phyloP scores from a whole-genome alignment of 805 yeast species.

The Saccharomycopsis amapae region DNA sequence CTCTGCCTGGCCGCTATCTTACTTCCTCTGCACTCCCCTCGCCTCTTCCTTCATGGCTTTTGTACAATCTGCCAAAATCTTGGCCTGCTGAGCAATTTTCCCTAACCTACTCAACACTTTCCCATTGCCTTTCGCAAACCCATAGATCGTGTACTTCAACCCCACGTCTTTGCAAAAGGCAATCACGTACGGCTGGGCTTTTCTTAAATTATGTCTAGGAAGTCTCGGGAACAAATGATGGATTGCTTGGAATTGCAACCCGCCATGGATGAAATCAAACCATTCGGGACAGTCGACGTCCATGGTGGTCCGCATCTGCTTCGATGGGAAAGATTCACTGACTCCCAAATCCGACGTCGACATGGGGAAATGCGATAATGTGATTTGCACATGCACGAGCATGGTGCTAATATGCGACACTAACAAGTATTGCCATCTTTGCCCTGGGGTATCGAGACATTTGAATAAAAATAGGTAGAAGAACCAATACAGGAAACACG shows the following conservation, averaged over 20 bases:
- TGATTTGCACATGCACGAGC: conserved; percentile 92
- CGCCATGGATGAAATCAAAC: conserved; percentile 89
- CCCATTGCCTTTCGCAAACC: conserved; percentile 71
- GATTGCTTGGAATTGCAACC: conserved; percentile 84
- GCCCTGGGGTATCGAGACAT: conserved; percentile 44
- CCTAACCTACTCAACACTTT: conserved; percentile 61
- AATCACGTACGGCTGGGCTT: conserved; percentile 63
- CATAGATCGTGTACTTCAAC: conserved; percentile 73
- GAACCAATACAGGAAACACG: conserved; percentile 74
- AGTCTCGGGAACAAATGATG: conserved; percentile 86
- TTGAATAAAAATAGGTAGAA: conserved; percentile 55
- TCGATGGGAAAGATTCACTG: conserved; percentile 67
- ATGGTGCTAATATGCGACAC: conserved; percentile 75
- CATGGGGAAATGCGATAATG: conserved; percentile 88
- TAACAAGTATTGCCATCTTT: conserved; percentile 53
- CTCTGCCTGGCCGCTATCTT: no score
- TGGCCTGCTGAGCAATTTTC: conserved; percentile 75
- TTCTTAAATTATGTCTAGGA: conserved; percentile 81
- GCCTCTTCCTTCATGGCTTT: conserved; percentile 50
- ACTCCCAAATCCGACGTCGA: conserved; percentile 81
- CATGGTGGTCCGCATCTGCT: conserved; percentile 88
- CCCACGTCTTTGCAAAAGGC: conserved; percentile 74
- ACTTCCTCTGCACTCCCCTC: no score
- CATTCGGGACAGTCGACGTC: conserved; percentile 91
- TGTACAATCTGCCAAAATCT: conserved; percentile 67